Conservation (phyloP, 2,329 filamentous ascomycete species). For the Microcyclospora pomicola region DNA sequence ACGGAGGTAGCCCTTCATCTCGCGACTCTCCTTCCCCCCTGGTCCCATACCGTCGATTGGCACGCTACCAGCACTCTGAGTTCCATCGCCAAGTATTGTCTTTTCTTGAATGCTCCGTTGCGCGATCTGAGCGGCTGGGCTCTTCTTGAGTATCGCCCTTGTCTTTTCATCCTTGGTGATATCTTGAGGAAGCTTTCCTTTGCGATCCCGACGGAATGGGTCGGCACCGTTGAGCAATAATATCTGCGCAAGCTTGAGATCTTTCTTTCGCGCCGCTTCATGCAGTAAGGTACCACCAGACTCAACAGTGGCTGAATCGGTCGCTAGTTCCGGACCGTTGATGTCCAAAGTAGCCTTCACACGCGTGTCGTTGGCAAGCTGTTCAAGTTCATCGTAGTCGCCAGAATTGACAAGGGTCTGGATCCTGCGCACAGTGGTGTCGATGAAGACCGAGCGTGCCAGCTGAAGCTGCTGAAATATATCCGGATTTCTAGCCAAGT, state of each 20-base stretch:
- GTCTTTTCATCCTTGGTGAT: conserved; percentile 91
- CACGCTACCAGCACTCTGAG: conserved; percentile 23
- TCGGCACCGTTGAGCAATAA: conserved; percentile 88
- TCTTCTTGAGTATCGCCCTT: conserved; percentile 78
- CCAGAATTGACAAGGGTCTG: conserved; percentile 60
- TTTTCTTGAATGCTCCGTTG: conserved; percentile 95
- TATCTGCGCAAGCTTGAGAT: conserved; percentile 76
- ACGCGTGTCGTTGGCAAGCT: conserved; percentile 68
- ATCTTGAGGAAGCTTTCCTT: conserved; percentile 89
- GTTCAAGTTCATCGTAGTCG: conserved; percentile 66
- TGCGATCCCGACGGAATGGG: conserved; percentile 86
- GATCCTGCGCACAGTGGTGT: conserved; percentile 70
- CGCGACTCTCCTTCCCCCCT: conserved; percentile 72
- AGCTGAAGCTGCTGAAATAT: conserved; percentile 94
- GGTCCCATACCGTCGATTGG: conserved; percentile 35
- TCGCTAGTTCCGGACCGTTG: conserved; percentile 78
- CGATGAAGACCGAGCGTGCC: conserved; percentile 75
- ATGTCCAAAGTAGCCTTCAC: conserved; percentile 82
- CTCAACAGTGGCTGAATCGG: conserved; percentile 62
- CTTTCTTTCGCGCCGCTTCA: conserved; percentile 78
- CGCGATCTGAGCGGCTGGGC: conserved; percentile 83
- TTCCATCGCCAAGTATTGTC: conserved; percentile 70
- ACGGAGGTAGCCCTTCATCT: conserved; percentile 98
- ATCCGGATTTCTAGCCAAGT: conserved; percentile 79
- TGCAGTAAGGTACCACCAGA: conserved; percentile 85